Percentiles rank a stretch among this genome's conserved stretches.
Conservation (phyloP, 441 rosid genomes). For the Euphorbia corollata region DNA sequence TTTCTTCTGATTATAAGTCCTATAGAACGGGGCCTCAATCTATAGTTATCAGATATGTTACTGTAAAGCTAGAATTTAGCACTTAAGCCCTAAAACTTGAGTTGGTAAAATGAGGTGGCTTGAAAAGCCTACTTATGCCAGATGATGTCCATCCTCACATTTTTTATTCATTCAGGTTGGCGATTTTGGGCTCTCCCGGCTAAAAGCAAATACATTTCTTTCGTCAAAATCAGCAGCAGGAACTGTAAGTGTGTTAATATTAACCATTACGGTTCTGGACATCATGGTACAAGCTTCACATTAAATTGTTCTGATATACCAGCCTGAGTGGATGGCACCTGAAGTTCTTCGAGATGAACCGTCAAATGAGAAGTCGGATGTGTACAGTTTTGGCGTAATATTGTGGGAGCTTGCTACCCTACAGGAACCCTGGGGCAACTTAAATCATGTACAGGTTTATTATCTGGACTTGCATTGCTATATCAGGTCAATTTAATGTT, state of each 20-base stretch:
- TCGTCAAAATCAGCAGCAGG: slow-evolving; percentile 99
- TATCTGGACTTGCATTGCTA: slow-evolving; percentile 12
- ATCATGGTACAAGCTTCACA: slow-evolving; percentile 12
- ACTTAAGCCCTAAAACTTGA: background rate
- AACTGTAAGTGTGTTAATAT: slow-evolving; percentile 65
- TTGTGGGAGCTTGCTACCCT: slow-evolving; percentile 85
- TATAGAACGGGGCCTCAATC: background rate
- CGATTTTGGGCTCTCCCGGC: slow-evolving; percentile 97
- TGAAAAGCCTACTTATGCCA: background rate
- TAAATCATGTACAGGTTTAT: slow-evolving; percentile 94
- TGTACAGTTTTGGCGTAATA: slow-evolving; percentile 84
- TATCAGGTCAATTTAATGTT: background rate
- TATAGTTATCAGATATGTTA: background rate
- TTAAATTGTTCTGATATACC: slow-evolving; percentile 4
- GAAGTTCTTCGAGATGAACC: slow-evolving; percentile 99
- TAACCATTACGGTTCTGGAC: slow-evolving; percentile 6
- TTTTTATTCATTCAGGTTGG: slow-evolving; percentile 59
- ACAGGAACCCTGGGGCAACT: slow-evolving; percentile 89
- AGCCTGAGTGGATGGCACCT: slow-evolving; percentile 99
- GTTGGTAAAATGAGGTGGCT: no score
- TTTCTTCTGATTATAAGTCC: no score
- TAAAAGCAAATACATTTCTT: slow-evolving; percentile 87
- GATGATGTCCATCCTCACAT: slow-evolving; percentile 12
- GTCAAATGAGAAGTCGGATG: slow-evolving; percentile 91
- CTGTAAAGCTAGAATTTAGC: background rate